Percentiles rank a stretch among this genome's conserved stretches.
phyloP scores from a whole-genome alignment of 108 stramenopile genomes.

The Mayamaea pseudoterrestris region DNA sequence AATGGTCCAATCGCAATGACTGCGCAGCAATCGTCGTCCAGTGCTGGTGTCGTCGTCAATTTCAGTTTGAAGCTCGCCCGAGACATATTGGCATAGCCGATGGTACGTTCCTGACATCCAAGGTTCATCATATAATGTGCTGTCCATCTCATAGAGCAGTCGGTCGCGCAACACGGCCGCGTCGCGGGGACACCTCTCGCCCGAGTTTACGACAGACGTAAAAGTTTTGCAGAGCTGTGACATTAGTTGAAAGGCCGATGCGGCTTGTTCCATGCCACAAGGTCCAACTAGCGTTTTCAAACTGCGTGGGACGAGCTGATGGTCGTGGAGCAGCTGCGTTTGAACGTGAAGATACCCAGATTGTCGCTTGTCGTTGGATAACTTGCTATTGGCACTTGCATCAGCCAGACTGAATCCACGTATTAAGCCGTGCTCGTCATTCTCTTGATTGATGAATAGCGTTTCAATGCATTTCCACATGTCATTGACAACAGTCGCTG shows the following conservation, averaged over 20 bases:
- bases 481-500: constrained; percentile 1
- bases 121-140: too few species aligned
- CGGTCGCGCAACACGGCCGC: background rate
- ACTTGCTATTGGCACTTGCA: too few species aligned
- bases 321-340: constrained; percentile 6
- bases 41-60: background rate
- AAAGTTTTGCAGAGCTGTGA: constrained; percentile 6
- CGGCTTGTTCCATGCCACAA: background rate
- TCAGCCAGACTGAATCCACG: too few species aligned
- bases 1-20: constrained; percentile 25
- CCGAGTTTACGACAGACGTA: background rate
- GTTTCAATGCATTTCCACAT: constrained; percentile 11
- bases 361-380: too few species aligned
- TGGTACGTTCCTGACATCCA: constrained; percentile 5
- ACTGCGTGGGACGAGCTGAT: too few species aligned
- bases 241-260: constrained; percentile 1
- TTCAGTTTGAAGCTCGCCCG: background rate
- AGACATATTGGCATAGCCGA: constrained; percentile 13
- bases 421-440: constrained; percentile 5
- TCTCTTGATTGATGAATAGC: constrained; percentile 8
- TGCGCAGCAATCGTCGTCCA: constrained; percentile 11
- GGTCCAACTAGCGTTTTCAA: constrained; percentile 4
- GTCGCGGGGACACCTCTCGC: background rate
- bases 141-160: background rate
- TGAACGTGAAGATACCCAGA: constrained; percentile 12